phyloP scores from a whole-genome alignment of 805 yeast genomes.

The Candida dendrica region DNA sequence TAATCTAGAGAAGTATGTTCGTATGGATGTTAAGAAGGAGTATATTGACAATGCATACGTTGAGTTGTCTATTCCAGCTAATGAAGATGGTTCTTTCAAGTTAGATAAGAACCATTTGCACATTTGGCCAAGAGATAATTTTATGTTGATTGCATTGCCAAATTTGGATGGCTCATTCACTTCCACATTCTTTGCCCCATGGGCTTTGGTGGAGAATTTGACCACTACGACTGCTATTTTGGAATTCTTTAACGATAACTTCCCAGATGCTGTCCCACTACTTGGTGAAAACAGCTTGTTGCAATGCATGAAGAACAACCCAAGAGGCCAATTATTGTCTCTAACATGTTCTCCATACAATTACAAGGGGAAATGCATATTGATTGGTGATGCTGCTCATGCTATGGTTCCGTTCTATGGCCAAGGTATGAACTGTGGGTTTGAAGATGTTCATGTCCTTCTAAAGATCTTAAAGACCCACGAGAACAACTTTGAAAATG shows the following conservation, averaged over 20 bases:
- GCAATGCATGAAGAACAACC: constrained; percentile 48
- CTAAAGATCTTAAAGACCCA: constrained; percentile 38
- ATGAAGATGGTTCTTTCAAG: constrained; percentile 22
- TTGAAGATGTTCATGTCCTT: constrained; percentile 77
- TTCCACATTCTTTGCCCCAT: constrained; percentile 81
- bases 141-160: constrained; percentile 86
- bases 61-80: constrained; percentile 71
- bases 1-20: constrained; percentile 55
- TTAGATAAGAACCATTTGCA: constrained; percentile 73
- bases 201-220: constrained; percentile 53
- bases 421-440: constrained; percentile 95
- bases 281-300: constrained; percentile 54
- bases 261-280: constrained; percentile 66
- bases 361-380: constrained; percentile 49
- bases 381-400: constrained; percentile 92
- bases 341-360: constrained; percentile 67
- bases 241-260: constrained; percentile 50
- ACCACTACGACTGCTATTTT: constrained; percentile 36
- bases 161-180: constrained; percentile 84
- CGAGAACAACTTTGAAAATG: constrained; percentile 32
- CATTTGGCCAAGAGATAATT: constrained; percentile 85
- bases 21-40: constrained; percentile 69
- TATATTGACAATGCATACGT: constrained; percentile 80
- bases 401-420: constrained; percentile 98
- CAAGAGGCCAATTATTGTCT: constrained; percentile 74